A percentile compares a stretch with the other conserved stretches of the same genome.
Conservation (phyloP, 148 eudicot species). For the Persicaria tinctoria region DNA sequence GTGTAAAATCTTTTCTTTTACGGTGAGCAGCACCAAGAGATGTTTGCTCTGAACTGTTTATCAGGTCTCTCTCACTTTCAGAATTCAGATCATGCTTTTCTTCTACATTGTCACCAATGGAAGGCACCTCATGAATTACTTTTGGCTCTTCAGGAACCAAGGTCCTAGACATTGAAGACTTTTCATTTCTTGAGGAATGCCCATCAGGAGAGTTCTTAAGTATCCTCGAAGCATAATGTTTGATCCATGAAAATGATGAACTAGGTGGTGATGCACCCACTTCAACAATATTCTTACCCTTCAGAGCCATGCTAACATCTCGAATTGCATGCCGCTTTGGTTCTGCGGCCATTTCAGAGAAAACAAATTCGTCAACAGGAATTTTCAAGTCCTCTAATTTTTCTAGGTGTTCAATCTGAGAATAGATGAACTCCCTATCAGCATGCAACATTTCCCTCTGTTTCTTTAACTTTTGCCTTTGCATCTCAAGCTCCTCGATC, state of each 20-base stretch:
- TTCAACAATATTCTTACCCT: conserved; percentile 18
- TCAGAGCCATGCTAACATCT: conserved; percentile 9
- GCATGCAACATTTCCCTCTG: conserved; percentile 82
- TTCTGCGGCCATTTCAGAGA: conserved; percentile 18
- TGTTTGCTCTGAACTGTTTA: background rate
- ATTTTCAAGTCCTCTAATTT: conserved; percentile 62
- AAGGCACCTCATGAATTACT: conserved; percentile 41
- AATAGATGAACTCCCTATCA: conserved; percentile 61
- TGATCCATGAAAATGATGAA: conserved; percentile 60
- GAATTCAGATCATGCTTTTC: conserved; percentile 9
- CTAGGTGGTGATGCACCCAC: conserved; percentile 38
- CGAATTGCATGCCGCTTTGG: conserved; percentile 17
- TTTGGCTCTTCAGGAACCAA: conserved; percentile 31
- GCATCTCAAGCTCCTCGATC: conserved; percentile 73
- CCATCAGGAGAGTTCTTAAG: conserved; percentile 23
- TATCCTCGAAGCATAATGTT: conserved; percentile 44
- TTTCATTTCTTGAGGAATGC: conserved; percentile 12
- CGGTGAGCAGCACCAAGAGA: background rate
- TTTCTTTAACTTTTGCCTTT: conserved; percentile 76
- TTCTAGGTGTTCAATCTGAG: conserved; percentile 65
- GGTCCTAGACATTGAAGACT: background rate
- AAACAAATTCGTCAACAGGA: conserved; percentile 32
- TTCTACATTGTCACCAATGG: conserved; percentile 18
- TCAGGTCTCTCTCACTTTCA: background rate
- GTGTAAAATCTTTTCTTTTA: background rate